Evolutionary conservation across 352 stramenopile species (phyloP).

Genomic region (Elongisporangium senticosum): DNA sequence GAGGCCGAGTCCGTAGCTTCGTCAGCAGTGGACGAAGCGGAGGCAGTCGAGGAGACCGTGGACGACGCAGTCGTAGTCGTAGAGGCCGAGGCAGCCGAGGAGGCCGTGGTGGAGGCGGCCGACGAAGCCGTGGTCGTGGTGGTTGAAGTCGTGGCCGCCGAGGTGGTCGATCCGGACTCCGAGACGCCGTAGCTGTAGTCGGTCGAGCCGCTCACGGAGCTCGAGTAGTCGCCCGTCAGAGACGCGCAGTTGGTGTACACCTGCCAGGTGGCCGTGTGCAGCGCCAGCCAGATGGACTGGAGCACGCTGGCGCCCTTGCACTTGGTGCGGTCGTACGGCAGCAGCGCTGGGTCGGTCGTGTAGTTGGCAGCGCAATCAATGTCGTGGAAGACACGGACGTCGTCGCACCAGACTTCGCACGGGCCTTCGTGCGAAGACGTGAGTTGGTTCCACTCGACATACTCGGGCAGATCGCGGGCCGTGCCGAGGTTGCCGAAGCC

Average conservation of each 20-base stretch:
- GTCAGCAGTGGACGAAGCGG: not conserved
- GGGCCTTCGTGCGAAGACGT: constrained; percentile 24
- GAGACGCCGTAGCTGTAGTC: not conserved
- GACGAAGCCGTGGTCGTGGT: constrained; percentile 7
- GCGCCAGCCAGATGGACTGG: constrained; percentile 25
- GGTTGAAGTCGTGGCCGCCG: not conserved
- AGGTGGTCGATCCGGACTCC: not conserved
- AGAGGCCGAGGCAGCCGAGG: not conserved
- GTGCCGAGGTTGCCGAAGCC: constrained; percentile 20
- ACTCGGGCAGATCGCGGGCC: constrained; percentile 18
- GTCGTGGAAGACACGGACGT: constrained; percentile 26
- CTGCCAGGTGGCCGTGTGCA: constrained; percentile 27
- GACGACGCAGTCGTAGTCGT: constrained; percentile 2
- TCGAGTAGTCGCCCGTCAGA: not conserved
- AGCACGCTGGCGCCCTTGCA: constrained; percentile 17
- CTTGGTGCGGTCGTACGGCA: constrained; percentile 18
- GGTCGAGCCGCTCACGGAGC: not conserved
- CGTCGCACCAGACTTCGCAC: constrained; percentile 36
- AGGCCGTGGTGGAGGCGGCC: not conserved
- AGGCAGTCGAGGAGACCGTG: not conserved
- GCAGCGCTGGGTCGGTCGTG: constrained; percentile 16
- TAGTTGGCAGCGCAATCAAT: constrained; percentile 22
- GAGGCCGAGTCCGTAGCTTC: not conserved
- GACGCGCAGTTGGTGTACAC: constrained; percentile 1
- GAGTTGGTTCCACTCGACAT: constrained; percentile 32